These are phyloP conservation scores for Spatholobus suberectus DNA, from an alignment of 306 rosid species.

Conservation along the genomic window DNA sequence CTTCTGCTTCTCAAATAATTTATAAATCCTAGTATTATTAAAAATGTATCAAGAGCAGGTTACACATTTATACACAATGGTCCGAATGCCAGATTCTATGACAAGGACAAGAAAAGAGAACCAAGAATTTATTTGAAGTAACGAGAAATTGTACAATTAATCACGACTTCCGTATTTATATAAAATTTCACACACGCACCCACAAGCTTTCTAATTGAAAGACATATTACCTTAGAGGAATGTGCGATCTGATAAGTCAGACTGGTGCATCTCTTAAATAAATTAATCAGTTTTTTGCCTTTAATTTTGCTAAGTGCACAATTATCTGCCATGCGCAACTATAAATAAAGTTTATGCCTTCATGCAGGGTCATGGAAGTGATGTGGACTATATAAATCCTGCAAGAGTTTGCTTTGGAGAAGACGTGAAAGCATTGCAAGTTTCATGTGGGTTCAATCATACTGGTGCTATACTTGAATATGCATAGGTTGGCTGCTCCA, in stretches of 20 bases:
- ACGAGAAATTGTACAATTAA: constrained; percentile 14
- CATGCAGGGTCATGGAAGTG: constrained; percentile 87
- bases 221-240: neutral
- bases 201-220: neutral
- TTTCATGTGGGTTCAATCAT: constrained; percentile 98
- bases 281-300: neutral
- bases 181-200: neutral
- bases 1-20: constrained; percentile 43
- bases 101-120: constrained; percentile 5
- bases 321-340: constrained; percentile 27
- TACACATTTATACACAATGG: neutral
- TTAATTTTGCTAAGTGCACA: neutral
- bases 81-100: constrained; percentile 9
- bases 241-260: constrained; percentile 15
- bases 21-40: constrained; percentile 1
- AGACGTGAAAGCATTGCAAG: constrained; percentile 71
- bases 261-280: constrained; percentile 11
- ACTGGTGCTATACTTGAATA: constrained; percentile 85
- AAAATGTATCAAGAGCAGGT: neutral
- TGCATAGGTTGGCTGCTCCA: constrained; percentile 45
- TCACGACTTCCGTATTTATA: neutral
- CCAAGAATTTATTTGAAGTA: constrained; percentile 4
- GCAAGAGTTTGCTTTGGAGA: constrained; percentile 61
- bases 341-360: constrained; percentile 31
- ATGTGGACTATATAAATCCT: constrained; percentile 81